A percentile compares a stretch with the other conserved stretches of the same genome.
phyloP scores from a whole-genome alignment of 2,329 filamentous ascomycete genomes.

The Pseudogymnoascus destructans region DNA sequence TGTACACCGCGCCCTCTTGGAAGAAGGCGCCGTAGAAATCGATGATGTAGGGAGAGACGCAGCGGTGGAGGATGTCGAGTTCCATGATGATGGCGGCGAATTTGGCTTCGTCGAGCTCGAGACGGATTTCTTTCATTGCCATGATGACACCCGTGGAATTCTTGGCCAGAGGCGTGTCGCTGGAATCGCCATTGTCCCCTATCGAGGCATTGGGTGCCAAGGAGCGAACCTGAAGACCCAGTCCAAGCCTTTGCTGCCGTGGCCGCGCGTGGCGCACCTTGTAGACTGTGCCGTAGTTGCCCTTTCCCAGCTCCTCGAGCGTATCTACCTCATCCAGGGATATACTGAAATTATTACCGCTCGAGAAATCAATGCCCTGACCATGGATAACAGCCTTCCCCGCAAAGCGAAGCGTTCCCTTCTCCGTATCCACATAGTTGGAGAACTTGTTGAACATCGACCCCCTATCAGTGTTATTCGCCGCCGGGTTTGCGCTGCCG shows the following conservation, averaged over 20 bases:
- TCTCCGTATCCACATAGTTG: conserved; percentile 82
- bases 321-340: conserved; percentile 93
- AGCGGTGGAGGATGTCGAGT: conserved; percentile 88
- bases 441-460: conserved; percentile 54
- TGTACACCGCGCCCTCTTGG: conserved; percentile 96
- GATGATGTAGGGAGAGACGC: conserved; percentile 89
- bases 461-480: conserved; percentile 21
- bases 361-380: conserved; percentile 82
- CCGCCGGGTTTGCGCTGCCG: conserved; percentile 13
- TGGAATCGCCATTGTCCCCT: neutral
- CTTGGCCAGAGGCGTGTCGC: conserved; percentile 21
- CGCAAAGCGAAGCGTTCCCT: conserved; percentile 82
- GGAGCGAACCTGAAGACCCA: conserved; percentile 37
- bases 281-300: conserved; percentile 97
- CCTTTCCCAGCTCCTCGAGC: conserved; percentile 85
- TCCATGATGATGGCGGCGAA: conserved; percentile 97
- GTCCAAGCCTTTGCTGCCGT: conserved; percentile 42
- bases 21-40: conserved; percentile 99
- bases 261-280: conserved; percentile 78
- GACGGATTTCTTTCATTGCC: conserved; percentile 98
- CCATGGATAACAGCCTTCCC: conserved; percentile 84
- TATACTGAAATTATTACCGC: conserved; percentile 80
- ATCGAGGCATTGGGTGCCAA: conserved; percentile 22
- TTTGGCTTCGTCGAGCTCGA: conserved; percentile 93
- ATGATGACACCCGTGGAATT: conserved; percentile 62